Evolutionary conservation across 805 yeast species (phyloP).

Genomic region (Pichia paraexigua): DNA sequence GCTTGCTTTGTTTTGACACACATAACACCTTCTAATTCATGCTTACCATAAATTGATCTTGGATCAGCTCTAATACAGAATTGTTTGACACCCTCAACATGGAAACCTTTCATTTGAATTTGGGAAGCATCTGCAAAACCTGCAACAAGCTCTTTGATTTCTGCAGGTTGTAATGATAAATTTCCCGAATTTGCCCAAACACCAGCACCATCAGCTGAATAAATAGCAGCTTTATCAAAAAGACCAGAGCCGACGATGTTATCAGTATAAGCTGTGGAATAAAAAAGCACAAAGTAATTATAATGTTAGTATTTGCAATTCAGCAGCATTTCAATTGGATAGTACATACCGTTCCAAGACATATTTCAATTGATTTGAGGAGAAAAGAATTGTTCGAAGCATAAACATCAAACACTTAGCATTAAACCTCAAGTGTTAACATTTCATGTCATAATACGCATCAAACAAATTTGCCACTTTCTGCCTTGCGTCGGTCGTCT

Average conservation of each 20-base stretch:
- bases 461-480: not conserved
- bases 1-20: slow-evolving; percentile 94
- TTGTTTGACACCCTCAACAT: slow-evolving; percentile 78
- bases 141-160: slow-evolving; percentile 61
- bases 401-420: not conserved
- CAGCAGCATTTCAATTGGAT: not conserved
- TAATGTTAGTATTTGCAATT: not conserved
- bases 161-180: slow-evolving; percentile 56
- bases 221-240: slow-evolving; percentile 86
- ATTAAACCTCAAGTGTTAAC: not conserved
- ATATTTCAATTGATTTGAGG: slow-evolving; percentile 6
- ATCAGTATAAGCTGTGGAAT: slow-evolving; percentile 77
- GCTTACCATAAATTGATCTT: slow-evolving; percentile 89
- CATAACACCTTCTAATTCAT: slow-evolving; percentile 79
- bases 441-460: not conserved
- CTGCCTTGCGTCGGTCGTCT: not conserved
- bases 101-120: slow-evolving; percentile 82
- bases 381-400: not conserved
- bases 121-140: slow-evolving; percentile 77
- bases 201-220: slow-evolving; percentile 91
- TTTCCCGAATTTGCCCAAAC: slow-evolving; percentile 84
- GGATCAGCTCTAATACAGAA: slow-evolving; percentile 84
- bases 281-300: not conserved
- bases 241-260: slow-evolving; percentile 82
- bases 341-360: slow-evolving; percentile 31